Conservation (phyloP, 1,139 yeast species). For the Zygosaccharomyces sapae region DNA sequence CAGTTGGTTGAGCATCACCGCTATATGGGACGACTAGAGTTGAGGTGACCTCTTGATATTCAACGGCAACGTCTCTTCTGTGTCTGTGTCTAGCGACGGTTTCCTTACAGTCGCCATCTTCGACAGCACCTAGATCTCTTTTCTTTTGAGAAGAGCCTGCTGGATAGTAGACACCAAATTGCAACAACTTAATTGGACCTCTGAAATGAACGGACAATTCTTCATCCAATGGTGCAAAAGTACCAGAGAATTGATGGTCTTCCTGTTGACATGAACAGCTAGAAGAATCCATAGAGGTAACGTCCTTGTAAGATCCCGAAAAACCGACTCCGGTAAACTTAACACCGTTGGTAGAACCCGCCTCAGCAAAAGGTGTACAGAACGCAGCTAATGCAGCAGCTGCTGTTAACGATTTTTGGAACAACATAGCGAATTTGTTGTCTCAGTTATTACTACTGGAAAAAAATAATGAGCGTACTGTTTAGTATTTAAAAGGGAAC, state of each 20-base stretch:
- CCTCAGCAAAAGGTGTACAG: slow-evolving; percentile 32
- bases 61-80: slow-evolving; percentile 60
- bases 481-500: slow-evolving; percentile 6
- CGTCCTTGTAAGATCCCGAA: slow-evolving; percentile 72
- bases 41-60: slow-evolving; percentile 65
- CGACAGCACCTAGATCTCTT: slow-evolving; percentile 38
- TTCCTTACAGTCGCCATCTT: slow-evolving; percentile 16
- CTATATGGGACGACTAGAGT: slow-evolving; percentile 62
- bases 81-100: slow-evolving; percentile 41
- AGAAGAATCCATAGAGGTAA: slow-evolving; percentile 62
- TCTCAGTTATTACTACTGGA: neutral
- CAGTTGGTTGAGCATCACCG: slow-evolving; percentile 41
- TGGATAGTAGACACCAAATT: slow-evolving; percentile 73
- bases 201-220: slow-evolving; percentile 90
- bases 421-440: slow-evolving; percentile 5
- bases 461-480: neutral
- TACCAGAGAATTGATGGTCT: slow-evolving; percentile 61
- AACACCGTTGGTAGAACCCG: slow-evolving; percentile 59
- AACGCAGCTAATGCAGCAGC: slow-evolving; percentile 13
- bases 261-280: slow-evolving; percentile 58
- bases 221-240: slow-evolving; percentile 78
- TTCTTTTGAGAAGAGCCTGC: slow-evolving; percentile 33
- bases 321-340: slow-evolving; percentile 70
- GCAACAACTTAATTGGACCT: slow-evolving; percentile 77
- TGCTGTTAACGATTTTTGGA: slow-evolving; percentile 1